Conservation (phyloP, 257 asterid species). For the Lantana camara region DNA sequence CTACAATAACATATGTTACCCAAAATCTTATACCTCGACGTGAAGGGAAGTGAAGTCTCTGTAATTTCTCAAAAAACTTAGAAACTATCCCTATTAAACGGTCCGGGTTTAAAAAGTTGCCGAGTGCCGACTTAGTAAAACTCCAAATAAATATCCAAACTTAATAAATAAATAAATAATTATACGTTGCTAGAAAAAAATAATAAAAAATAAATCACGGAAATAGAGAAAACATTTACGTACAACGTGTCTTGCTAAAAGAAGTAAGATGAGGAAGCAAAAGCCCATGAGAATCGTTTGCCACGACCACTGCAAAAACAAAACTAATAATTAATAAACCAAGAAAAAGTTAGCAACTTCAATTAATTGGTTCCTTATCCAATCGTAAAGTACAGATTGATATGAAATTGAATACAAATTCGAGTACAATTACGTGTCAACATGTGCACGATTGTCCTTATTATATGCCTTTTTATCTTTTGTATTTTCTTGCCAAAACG, state of each 20-base stretch:
- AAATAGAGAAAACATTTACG: constrained; percentile 15
- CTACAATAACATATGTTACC: too few species aligned
- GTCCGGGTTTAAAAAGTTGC: too few species aligned
- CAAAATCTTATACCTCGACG: too few species aligned
- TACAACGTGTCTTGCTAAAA: constrained; percentile 67
- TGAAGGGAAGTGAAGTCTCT: too few species aligned
- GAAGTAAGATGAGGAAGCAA: constrained; percentile 66
- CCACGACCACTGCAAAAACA: constrained; percentile 83
- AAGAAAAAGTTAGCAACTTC: background rate
- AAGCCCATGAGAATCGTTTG: constrained; percentile 82
- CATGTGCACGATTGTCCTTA: constrained; percentile 37
- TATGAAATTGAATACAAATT: background rate
- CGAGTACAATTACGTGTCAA: constrained; percentile 22
- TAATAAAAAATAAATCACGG: background rate
- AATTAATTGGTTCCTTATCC: constrained; percentile 13
- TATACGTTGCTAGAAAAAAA: background rate
- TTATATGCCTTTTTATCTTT: constrained; percentile 12
- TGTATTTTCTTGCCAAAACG: constrained; percentile 27
- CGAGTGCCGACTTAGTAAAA: too few species aligned
- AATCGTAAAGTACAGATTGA: background rate
- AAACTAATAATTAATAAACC: background rate
- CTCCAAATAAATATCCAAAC: background rate
- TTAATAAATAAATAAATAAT: background rate
- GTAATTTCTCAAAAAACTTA: too few species aligned
- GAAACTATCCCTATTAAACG: too few species aligned